phyloP scores from a whole-genome alignment of 139 green algal species.

The Yamagishiella unicocca region DNA sequence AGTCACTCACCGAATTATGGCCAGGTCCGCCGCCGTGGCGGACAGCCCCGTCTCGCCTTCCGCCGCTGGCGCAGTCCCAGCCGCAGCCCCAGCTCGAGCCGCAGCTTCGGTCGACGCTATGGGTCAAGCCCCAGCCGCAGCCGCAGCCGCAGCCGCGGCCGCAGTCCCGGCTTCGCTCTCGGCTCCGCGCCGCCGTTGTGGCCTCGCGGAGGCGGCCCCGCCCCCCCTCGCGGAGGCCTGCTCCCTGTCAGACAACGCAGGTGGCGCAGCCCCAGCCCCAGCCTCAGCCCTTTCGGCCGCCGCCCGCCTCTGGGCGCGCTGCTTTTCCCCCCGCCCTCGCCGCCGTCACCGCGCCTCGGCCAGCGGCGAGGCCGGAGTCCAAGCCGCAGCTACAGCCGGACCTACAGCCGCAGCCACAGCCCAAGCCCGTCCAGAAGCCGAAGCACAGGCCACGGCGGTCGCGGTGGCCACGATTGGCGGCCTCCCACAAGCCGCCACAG shows the following conservation, averaged over 20 bases:
- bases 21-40: not conserved
- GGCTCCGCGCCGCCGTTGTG: too few species aligned
- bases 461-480: not conserved
- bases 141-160: not conserved
- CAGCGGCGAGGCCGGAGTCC: not conserved
- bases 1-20: not conserved
- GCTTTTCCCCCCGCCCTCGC: too few species aligned
- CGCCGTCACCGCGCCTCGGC: too few species aligned
- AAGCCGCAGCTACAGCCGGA: not conserved
- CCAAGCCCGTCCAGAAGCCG: not conserved
- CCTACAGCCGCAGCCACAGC: not conserved
- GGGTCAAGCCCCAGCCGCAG: not conserved
- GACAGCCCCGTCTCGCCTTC: not conserved
- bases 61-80: not conserved
- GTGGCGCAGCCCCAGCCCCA: not conserved
- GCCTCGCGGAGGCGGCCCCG: too few species aligned
- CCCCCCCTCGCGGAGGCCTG: too few species aligned
- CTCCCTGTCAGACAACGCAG: too few species aligned
- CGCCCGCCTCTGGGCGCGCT: too few species aligned
- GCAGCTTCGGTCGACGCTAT: not conserved
- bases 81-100: constrained; percentile 3
- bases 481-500: not conserved
- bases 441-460: not conserved
- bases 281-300: not conserved
- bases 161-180: not conserved